These are phyloP conservation scores for Fraxinus paxiana DNA, from an alignment of 305 asterid species.

Conservation along the genomic window DNA sequence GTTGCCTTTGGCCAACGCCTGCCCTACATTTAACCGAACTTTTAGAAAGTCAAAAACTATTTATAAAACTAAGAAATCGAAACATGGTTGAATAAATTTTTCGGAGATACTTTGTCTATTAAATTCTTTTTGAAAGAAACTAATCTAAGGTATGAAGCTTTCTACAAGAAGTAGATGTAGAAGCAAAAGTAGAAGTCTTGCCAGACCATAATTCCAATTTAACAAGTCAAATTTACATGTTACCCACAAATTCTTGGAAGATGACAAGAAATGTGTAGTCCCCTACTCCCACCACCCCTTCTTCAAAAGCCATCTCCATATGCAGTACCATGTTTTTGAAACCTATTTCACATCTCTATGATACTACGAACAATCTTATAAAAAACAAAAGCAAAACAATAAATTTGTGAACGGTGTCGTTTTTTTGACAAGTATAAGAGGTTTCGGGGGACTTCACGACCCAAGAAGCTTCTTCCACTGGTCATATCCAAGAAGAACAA, in stretches of 20 bases:
- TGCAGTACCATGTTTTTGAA: not conserved
- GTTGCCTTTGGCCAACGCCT: not conserved
- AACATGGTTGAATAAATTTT: not conserved
- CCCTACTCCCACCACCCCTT: not conserved
- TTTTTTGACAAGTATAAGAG: not conserved
- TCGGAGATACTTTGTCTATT: not conserved
- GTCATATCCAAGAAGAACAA: slow-evolving; percentile 15
- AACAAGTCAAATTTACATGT: not conserved
- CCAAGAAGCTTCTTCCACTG: slow-evolving; percentile 39
- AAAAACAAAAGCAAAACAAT: not conserved
- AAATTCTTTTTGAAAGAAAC: not conserved
- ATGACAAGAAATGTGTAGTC: not conserved
- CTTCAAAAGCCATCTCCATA: not conserved
- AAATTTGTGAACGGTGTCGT: not conserved
- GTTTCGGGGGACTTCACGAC: slow-evolving; percentile 19
- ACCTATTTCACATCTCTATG: not conserved
- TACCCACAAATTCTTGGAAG: not conserved
- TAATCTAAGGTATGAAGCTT: not conserved
- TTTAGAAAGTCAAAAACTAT: not conserved
- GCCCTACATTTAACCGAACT: not conserved
- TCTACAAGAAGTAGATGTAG: not conserved
- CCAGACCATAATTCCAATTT: not conserved
- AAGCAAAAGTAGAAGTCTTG: not conserved
- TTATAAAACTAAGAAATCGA: not conserved
- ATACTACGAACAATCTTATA: not conserved